These are phyloP conservation scores for Dunaliella primolecta DNA, from an alignment of 139 green algal genomes.

Conservation along the genomic window DNA sequence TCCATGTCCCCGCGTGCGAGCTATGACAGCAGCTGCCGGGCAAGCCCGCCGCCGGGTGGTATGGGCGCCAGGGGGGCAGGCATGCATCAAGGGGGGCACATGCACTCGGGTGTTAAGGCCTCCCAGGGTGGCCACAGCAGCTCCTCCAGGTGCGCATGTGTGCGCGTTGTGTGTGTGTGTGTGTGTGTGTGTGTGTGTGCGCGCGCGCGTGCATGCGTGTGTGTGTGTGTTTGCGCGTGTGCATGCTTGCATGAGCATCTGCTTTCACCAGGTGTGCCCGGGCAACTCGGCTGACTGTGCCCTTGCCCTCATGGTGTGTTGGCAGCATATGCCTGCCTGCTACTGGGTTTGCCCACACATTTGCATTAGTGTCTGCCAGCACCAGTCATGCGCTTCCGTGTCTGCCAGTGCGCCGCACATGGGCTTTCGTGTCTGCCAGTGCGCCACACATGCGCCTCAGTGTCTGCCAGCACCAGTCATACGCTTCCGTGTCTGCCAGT, in stretches of 20 bases:
- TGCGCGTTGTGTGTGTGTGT: not conserved
- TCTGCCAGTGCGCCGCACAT: no score
- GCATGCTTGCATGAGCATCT: not conserved
- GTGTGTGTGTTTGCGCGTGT: not conserved
- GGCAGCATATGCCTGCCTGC: not conserved
- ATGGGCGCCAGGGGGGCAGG: not conserved
- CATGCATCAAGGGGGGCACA: no score
- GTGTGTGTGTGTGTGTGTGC: not conserved
- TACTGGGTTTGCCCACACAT: not conserved
- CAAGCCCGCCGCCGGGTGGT: not conserved
- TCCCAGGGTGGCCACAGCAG: not conserved
- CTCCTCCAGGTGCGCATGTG: not conserved
- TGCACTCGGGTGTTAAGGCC: no score
- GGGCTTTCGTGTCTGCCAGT: no score
- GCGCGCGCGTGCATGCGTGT: not conserved
- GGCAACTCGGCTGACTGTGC: not conserved
- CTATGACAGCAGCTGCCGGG: not conserved
- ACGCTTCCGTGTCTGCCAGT: no score
- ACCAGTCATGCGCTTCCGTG: no score
- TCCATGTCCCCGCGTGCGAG: not conserved
- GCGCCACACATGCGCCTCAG: no score
- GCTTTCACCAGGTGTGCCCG: no score
- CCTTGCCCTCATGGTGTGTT: not conserved
- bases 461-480: no score
- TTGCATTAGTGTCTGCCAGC: not conserved